Conservation (phyloP, 495 filamentous ascomycete species). For the Tuber microsphaerosporum region DNA sequence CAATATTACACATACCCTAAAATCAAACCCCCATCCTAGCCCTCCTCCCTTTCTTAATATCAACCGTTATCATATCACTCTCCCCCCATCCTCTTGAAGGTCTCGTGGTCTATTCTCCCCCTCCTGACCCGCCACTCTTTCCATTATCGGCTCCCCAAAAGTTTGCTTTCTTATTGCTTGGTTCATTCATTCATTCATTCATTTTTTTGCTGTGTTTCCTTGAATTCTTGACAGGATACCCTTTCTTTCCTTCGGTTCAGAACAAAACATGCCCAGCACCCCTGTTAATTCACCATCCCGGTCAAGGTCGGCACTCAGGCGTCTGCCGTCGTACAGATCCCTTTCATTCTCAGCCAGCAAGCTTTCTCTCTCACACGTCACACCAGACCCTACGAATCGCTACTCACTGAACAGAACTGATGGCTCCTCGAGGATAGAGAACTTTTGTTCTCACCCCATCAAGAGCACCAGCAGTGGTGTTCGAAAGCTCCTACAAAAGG, state of each 20-base stretch:
- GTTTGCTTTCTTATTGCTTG: background rate
- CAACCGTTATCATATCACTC: background rate
- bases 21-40: background rate
- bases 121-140: background rate
- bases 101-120: background rate
- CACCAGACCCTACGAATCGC: constrained; percentile 17
- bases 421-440: constrained; percentile 33
- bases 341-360: constrained; percentile 33
- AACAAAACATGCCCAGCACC: constrained; percentile 29
- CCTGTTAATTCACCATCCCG: constrained; percentile 28
- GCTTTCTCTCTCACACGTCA: constrained; percentile 37
- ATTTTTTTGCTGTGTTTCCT: background rate
- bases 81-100: background rate
- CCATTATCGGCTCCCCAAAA: background rate
- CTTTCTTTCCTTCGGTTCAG: constrained; percentile 27
- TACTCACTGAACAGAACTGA: background rate
- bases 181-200: background rate
- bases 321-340: constrained; percentile 35
- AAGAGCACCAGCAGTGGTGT: constrained; percentile 36
- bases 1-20: background rate
- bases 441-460: constrained; percentile 33
- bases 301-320: constrained; percentile 30
- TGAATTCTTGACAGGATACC: constrained; percentile 24
- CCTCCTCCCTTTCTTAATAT: background rate
- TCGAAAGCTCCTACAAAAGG: constrained; percentile 36